Evolutionary conservation across 129 eudicot genomes (phyloP).

Genomic region (Lactuca saligna): DNA sequence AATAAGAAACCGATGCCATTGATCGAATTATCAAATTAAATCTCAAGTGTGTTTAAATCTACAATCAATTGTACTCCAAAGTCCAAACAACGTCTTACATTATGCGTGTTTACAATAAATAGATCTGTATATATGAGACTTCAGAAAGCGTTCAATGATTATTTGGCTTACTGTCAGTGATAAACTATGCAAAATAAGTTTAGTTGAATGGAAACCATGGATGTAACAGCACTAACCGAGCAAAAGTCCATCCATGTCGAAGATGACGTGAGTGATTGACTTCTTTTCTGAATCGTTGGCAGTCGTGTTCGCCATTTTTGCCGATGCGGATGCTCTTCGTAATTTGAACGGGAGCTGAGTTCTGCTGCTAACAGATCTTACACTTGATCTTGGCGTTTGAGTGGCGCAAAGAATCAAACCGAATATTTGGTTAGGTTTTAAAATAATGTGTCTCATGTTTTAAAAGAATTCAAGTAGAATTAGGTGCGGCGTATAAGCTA

Average conservation of each 20-base stretch:
- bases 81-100: not conserved
- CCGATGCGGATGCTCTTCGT: slow-evolving; percentile 17
- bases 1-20: not conserved
- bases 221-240: slow-evolving; percentile 45
- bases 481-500: too few relatives aligned
- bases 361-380: not conserved
- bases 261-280: slow-evolving; percentile 71
- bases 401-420: slow-evolving; percentile 16
- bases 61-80: not conserved
- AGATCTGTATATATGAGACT: slow-evolving; percentile 21
- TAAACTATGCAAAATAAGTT: not conserved
- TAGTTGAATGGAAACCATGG: not conserved
- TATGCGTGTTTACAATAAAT: not conserved
- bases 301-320: slow-evolving; percentile 32
- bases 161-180: not conserved
- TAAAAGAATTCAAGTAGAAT: not conserved
- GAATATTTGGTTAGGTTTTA: slow-evolving; percentile 19
- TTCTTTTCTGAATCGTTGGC: slow-evolving; percentile 32
- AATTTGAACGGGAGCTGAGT: slow-evolving; percentile 6
- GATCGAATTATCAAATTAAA: slow-evolving; percentile 10
- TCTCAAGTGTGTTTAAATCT: not conserved
- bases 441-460: slow-evolving; percentile 11
- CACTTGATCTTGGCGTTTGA: slow-evolving; percentile 23
- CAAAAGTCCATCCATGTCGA: slow-evolving; percentile 93
- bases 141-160: slow-evolving; percentile 4